A percentile compares a stretch with the other conserved stretches of the same genome.
These are phyloP conservation scores for Nepenthes gracilis DNA, from an alignment of 148 eudicot species.

Conservation along the genomic window DNA sequence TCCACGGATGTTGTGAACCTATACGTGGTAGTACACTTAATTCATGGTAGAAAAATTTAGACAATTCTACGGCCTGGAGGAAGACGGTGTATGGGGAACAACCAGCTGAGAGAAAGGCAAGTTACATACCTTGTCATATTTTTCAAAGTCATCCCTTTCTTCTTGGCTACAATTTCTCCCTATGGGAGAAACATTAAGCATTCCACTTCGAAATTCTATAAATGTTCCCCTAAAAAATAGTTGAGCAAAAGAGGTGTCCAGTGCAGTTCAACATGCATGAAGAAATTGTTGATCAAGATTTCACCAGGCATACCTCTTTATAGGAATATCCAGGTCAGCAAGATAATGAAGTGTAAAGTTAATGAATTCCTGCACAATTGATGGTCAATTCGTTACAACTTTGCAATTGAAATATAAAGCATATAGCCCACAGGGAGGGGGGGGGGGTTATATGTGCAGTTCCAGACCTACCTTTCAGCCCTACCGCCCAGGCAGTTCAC, in stretches of 20 bases:
- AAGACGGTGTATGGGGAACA: background rate
- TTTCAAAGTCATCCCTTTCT: constrained; percentile 92
- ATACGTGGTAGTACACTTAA: background rate
- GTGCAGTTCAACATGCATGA: constrained; percentile 3
- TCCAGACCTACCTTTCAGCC: too few species aligned
- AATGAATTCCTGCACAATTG: constrained; percentile 63
- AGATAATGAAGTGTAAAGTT: constrained; percentile 87
- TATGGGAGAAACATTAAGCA: constrained; percentile 94
- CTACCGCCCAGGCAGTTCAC: too few species aligned
- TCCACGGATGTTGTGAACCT: constrained; percentile 78
- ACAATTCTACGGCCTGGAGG: background rate
- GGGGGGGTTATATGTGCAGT: too few species aligned
- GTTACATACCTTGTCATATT: constrained; percentile 74
- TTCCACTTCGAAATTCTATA: constrained; percentile 90
- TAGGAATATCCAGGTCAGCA: constrained; percentile 93
- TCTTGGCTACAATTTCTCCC: constrained; percentile 98
- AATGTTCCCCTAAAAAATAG: constrained; percentile 67
- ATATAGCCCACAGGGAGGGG: too few species aligned
- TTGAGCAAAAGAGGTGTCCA: background rate
- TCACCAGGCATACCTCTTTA: constrained; percentile 50
- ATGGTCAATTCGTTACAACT: too few species aligned
- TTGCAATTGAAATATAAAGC: too few species aligned
- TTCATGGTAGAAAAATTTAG: background rate
- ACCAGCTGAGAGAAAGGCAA: background rate
- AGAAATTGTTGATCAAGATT: background rate